Base-by-base conservation (phyloP, 140 eudicot species). In the Cichorium intybus region DNA sequence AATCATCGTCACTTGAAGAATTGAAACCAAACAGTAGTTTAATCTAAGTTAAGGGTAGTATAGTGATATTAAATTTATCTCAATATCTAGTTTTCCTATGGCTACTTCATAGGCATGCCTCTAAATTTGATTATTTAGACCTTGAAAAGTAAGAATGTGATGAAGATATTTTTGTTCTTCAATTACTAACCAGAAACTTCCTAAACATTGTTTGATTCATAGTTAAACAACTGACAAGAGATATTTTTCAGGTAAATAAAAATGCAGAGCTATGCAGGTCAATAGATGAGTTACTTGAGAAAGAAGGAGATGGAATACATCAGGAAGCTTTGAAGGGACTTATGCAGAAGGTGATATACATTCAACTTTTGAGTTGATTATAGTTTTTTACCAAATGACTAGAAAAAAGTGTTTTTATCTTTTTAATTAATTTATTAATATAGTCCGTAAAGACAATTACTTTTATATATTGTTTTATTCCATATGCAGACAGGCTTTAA, bases 401-500 rank as follows among this genome's bases (percentile, higher is more conserved):
- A n/a, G n/a, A n/a, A n/a, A n/a, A n/a, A n/a, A n/a, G n/a, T n/a
- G n/a, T n/a, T n/a, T n/a, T n/a, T n/a, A n/a, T n/a, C n/a, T n/a
- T n/a, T n/a, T n/a, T 45, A 56, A 18, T 24, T 31, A 21, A 20
- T 66, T 15, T 56, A 18, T 27, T 18, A 4, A 56, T 24, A 0
- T 16, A 52, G 64, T 52, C 16, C 4, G 43, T 6, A 31, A 31
- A 71, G 56, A 49, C 46, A 60, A 45, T 18, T 55, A 62, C 72
- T 62, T 24, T 74, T 70, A 75, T 47, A 46, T 62, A 52, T 58
- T 22, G 28, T 50, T 61, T 24, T 61, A 68, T 55, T 61, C 64
- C 24, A 64, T 74, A 58, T 84, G 64, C 95, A 93, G 99, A 93
- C 99, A 83, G 97, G 94, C 55, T 93, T 88, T 78, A 68, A 62